These are phyloP conservation scores for Naegleria fowleri DNA, from an alignment of 208 protist species.

Conservation along the genomic window DNA sequence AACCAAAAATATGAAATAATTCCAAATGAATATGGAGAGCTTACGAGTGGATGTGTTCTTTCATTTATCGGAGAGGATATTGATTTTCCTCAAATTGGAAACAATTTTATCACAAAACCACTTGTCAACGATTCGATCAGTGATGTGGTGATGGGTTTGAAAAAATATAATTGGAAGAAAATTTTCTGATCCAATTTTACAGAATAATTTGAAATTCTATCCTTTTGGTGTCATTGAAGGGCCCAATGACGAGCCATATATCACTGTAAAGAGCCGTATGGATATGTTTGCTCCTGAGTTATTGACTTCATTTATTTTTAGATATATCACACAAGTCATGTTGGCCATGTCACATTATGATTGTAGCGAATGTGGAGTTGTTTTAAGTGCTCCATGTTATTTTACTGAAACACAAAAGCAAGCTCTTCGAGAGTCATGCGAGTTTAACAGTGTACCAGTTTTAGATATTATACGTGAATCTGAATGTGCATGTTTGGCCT, in stretches of 20 bases:
- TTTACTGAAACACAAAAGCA: constrained; percentile 95
- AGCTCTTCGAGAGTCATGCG: constrained; percentile 93
- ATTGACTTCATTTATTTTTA: constrained; percentile 26
- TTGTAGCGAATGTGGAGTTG: constrained; percentile 55
- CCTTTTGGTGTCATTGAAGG: constrained; percentile 78
- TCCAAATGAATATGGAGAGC: constrained; percentile 84
- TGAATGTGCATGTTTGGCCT: constrained; percentile 84
- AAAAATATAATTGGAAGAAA: constrained; percentile 85
- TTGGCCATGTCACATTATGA: constrained; percentile 56
- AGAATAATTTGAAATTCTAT: constrained; percentile 84
- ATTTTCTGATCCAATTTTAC: constrained; percentile 75
- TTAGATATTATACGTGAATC: constrained; percentile 89
- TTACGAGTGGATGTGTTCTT: constrained; percentile 86
- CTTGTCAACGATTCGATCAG: constrained; percentile 44
- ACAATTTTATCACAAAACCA: constrained; percentile 79
- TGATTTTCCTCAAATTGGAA: constrained; percentile 63
- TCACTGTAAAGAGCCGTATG: constrained; percentile 5
- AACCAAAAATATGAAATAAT: constrained; percentile 63
- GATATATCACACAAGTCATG: constrained; percentile 25
- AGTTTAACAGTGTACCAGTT: constrained; percentile 83
- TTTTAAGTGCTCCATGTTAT: constrained; percentile 87
- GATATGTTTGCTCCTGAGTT: constrained; percentile 9
- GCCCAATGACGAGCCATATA: constrained; percentile 56
- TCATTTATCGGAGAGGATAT: constrained; percentile 71
- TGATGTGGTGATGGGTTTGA: constrained; percentile 81